Conservation (phyloP, 2,329 filamentous ascomycete species). For the Blastomyces percursus region DNA sequence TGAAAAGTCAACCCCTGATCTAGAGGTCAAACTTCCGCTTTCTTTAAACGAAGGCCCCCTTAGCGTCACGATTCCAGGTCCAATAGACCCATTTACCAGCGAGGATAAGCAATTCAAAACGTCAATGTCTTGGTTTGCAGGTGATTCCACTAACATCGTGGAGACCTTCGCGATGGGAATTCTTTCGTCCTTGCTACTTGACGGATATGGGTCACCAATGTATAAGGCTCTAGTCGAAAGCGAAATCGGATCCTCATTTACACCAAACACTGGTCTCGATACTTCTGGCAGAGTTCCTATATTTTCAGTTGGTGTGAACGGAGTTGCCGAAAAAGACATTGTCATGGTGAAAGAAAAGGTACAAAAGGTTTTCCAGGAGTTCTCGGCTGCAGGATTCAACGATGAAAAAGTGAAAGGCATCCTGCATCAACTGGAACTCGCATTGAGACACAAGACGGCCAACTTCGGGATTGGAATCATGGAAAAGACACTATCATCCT, state of each 20-base stretch:
- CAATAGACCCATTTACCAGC: slow-evolving; percentile 75
- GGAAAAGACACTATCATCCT: slow-evolving; percentile 76
- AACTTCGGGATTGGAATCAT: slow-evolving; percentile 88
- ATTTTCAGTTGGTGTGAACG: slow-evolving; percentile 82
- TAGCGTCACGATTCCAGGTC: slow-evolving; percentile 63
- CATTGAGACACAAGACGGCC: slow-evolving; percentile 89
- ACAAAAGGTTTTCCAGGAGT: slow-evolving; percentile 58
- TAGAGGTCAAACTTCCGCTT: slow-evolving; percentile 65
- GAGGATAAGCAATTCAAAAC: slow-evolving; percentile 85
- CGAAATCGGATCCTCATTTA: slow-evolving; percentile 84
- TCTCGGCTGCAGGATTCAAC: slow-evolving; percentile 68
- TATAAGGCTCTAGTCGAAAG: slow-evolving; percentile 83
- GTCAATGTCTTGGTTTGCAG: slow-evolving; percentile 84
- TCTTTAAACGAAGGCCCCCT: slow-evolving; percentile 56
- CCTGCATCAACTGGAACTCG: slow-evolving; percentile 86
- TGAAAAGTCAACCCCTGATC: slow-evolving; percentile 56
- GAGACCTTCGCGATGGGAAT: slow-evolving; percentile 82
- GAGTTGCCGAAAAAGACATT: slow-evolving; percentile 73
- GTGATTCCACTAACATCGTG: slow-evolving; percentile 67
- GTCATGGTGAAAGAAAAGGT: slow-evolving; percentile 64
- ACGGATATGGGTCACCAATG: slow-evolving; percentile 89
- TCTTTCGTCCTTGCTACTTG: slow-evolving; percentile 72
- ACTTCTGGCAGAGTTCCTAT: slow-evolving; percentile 64
- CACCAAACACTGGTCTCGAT: slow-evolving; percentile 88
- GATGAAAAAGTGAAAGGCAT: slow-evolving; percentile 85